Conservation (phyloP, 1,284 basidiomycete genomes). For the Mycena sp. region DNA sequence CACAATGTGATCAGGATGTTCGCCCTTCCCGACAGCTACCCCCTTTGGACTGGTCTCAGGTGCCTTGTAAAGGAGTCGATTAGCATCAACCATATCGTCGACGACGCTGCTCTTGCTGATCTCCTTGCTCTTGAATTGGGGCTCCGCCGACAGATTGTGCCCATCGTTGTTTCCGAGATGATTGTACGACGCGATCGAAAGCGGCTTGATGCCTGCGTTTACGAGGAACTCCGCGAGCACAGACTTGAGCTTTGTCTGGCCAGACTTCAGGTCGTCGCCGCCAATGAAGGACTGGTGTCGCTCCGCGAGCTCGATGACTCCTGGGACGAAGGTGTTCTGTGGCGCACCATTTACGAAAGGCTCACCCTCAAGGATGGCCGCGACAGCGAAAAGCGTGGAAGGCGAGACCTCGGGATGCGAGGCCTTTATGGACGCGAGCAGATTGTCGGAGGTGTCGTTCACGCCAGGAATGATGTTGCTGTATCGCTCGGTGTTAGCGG, state of each 20-base stretch:
- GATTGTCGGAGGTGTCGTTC: conserved; percentile 95
- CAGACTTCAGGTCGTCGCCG: conserved; percentile 97
- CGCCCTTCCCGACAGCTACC: conserved; percentile 66
- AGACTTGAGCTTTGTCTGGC: conserved; percentile 94
- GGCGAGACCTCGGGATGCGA: conserved; percentile 95
- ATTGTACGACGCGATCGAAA: conserved; percentile 97
- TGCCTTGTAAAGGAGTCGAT: conserved; percentile 91
- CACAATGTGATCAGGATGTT: conserved; percentile 93
- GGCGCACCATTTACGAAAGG: conserved; percentile 98
- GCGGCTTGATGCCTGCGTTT: conserved; percentile 98
- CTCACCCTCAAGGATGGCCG: conserved; percentile 92
- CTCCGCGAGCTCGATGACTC: conserved; percentile 93
- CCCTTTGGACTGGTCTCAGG: conserved; percentile 67
- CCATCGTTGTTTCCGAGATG: conserved; percentile 99
- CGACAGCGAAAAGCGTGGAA: conserved; percentile 95
- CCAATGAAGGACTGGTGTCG: conserved; percentile 92
- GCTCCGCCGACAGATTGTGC: conserved; percentile 90
- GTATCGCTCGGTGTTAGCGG: conserved; percentile 99
- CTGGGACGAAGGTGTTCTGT: conserved; percentile 99
- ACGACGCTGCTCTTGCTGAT: conserved; percentile 97
- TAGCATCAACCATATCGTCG: conserved; percentile 96
- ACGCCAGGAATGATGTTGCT: conserved; percentile 93
- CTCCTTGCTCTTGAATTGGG: conserved; percentile 98
- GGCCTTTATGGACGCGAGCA: conserved; percentile 84
- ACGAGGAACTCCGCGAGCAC: conserved; percentile 98